A percentile compares a stretch with the other conserved stretches of the same genome.
phyloP scores from a whole-genome alignment of 345 rosid genomes.

The Acer campestre region DNA sequence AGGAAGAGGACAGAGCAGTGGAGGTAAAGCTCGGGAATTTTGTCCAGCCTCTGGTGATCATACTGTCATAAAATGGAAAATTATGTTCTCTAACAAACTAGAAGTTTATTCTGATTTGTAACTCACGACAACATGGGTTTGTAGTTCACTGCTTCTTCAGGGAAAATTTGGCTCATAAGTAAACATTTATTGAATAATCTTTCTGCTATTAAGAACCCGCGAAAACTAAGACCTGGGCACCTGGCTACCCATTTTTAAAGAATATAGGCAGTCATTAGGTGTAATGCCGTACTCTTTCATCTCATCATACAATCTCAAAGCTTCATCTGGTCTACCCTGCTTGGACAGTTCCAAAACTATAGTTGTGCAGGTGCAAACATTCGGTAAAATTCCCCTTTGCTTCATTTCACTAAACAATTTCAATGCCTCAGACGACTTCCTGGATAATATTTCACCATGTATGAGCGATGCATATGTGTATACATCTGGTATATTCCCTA shows the following conservation, averaged over 20 bases:
- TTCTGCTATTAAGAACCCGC: neutral
- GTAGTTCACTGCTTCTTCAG: no score
- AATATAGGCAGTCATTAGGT: slow-evolving; percentile 68
- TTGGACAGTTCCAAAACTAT: no score
- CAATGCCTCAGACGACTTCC: slow-evolving; percentile 63
- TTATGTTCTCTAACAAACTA: no score
- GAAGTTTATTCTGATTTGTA: no score
- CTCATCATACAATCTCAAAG: slow-evolving; percentile 34
- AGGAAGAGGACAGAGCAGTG: neutral
- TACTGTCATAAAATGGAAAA: no score
- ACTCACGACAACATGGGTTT: no score
- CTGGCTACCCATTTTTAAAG: slow-evolving; percentile 58
- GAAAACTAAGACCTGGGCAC: slow-evolving; percentile 14
- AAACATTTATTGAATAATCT: neutral
- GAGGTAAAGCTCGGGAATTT: neutral
- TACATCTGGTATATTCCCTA: no score
- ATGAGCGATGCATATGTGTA: no score
- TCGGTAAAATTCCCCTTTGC: slow-evolving; percentile 45
- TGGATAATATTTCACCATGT: slow-evolving; percentile 58
- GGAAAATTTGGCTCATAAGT: no score
- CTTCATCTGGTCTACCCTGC: no score
- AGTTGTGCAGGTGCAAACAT: slow-evolving; percentile 55
- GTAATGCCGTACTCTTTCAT: slow-evolving; percentile 55
- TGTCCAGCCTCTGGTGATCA: neutral
- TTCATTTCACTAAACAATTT: slow-evolving; percentile 58